Evolutionary conservation across 345 rosid species (phyloP).

Genomic region (Excoecaria agallocha): DNA sequence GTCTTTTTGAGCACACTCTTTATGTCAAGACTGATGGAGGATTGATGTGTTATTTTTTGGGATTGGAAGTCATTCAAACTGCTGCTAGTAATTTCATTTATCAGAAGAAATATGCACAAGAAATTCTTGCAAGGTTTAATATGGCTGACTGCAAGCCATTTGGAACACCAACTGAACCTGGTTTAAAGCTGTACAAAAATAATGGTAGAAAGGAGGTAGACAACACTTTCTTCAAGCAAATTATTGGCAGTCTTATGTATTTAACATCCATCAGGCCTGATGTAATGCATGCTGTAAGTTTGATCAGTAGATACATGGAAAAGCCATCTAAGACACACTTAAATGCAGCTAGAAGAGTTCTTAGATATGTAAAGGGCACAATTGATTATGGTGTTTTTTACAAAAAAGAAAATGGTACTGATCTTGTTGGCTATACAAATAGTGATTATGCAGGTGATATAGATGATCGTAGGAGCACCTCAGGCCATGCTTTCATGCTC

Average conservation of each 20-base stretch:
- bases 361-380: background rate
- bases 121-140: too few relatives aligned
- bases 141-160: background rate
- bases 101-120: too few relatives aligned
- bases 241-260: background rate
- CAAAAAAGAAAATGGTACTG: too few relatives aligned
- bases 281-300: background rate
- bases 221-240: background rate
- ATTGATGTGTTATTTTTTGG: too few relatives aligned
- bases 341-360: background rate
- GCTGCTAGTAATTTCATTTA: too few relatives aligned
- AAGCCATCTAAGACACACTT: background rate
- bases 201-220: background rate
- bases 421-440: too few relatives aligned
- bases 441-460: too few relatives aligned
- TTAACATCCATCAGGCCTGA: background rate
- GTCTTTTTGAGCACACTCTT: background rate
- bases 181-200: background rate
- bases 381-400: too few relatives aligned
- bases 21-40: background rate
- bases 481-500: too few relatives aligned
- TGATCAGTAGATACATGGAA: background rate
- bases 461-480: too few relatives aligned
- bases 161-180: background rate
- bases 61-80: too few relatives aligned